Percentiles rank a stretch among this genome's conserved stretches.
Conservation (phyloP, 129 eudicot species). For the Centaurea solstitialis region DNA sequence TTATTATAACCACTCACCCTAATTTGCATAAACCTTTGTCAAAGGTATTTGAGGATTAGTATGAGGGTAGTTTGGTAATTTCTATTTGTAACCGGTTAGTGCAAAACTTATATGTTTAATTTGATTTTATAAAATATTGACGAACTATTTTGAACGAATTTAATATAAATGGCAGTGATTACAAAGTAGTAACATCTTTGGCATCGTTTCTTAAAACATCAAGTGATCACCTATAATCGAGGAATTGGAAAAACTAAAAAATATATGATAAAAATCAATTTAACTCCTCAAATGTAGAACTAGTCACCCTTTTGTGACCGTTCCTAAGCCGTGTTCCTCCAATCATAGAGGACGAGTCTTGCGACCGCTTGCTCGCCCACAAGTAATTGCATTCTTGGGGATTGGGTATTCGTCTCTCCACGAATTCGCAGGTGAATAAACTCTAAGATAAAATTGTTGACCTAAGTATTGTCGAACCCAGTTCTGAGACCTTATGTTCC, state of each 20-base stretch:
- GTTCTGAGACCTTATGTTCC: slow-evolving; percentile 84
- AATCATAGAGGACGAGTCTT: slow-evolving; percentile 68
- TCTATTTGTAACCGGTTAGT: too few relatives aligned
- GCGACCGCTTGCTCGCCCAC: slow-evolving; percentile 79
- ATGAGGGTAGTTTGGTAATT: too few relatives aligned
- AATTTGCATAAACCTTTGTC: too few relatives aligned
- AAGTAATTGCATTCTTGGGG: slow-evolving; percentile 83
- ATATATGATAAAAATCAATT: background rate
- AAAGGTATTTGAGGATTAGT: too few relatives aligned
- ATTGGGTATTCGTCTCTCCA: slow-evolving; percentile 86
- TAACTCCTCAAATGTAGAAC: slow-evolving; percentile 28
- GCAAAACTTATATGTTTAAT: too few relatives aligned
- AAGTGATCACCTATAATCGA: background rate
- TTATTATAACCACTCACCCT: too few relatives aligned
- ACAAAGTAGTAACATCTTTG: background rate
- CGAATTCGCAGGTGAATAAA: slow-evolving; percentile 70
- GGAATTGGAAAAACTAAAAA: slow-evolving; percentile 5
- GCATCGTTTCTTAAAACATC: background rate
- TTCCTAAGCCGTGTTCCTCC: background rate
- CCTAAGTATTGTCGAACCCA: slow-evolving; percentile 94
- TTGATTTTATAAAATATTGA: too few relatives aligned
- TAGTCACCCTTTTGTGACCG: slow-evolving; percentile 88
- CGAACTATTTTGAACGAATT: background rate
- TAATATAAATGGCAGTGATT: background rate
- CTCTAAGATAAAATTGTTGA: slow-evolving; percentile 83